These are phyloP conservation scores for Arabidopsis suecica DNA, from an alignment of 345 rosid genomes.

Conservation along the genomic window DNA sequence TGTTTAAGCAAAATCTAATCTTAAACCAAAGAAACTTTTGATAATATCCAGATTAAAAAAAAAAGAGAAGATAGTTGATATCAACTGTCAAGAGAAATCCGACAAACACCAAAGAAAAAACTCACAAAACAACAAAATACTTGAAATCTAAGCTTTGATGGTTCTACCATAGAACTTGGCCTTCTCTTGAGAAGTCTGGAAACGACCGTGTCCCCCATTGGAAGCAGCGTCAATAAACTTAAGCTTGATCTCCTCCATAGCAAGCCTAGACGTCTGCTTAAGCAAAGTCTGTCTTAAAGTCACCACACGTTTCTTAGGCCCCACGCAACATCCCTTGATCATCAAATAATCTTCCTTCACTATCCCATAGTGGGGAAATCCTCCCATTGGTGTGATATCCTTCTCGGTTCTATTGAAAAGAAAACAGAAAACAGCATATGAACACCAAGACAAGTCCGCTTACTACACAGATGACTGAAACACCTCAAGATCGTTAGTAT, in stretches of 20 bases:
- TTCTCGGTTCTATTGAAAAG: conserved; percentile 58
- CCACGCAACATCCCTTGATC: conserved; percentile 91
- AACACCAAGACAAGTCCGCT: conserved; percentile 35
- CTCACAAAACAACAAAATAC: not conserved
- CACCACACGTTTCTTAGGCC: conserved; percentile 92
- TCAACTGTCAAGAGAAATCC: not conserved
- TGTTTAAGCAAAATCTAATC: not conserved
- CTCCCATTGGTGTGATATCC: conserved; percentile 90
- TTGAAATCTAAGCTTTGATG: conserved; percentile 51
- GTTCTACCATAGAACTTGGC: conserved; percentile 65
- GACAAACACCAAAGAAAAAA: not conserved
- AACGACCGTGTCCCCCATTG: conserved; percentile 74
- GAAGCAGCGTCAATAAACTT: conserved; percentile 84
- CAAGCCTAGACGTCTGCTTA: conserved; percentile 77
- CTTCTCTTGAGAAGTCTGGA: conserved; percentile 85
- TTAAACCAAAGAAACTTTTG: not conserved
- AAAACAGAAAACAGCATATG: not conserved
- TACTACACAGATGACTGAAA: not conserved
- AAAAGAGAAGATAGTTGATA: too few relatives aligned
- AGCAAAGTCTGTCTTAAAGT: conserved; percentile 76
- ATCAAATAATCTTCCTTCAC: conserved; percentile 81
- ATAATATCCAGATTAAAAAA: not conserved
- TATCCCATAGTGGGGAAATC: conserved; percentile 89
- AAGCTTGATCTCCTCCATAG: conserved; percentile 71
- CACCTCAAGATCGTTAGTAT: not conserved